Base-by-base conservation (phyloP, 2,329 filamentous ascomycete genomes). In the Podosphaera xanthii region DNA sequence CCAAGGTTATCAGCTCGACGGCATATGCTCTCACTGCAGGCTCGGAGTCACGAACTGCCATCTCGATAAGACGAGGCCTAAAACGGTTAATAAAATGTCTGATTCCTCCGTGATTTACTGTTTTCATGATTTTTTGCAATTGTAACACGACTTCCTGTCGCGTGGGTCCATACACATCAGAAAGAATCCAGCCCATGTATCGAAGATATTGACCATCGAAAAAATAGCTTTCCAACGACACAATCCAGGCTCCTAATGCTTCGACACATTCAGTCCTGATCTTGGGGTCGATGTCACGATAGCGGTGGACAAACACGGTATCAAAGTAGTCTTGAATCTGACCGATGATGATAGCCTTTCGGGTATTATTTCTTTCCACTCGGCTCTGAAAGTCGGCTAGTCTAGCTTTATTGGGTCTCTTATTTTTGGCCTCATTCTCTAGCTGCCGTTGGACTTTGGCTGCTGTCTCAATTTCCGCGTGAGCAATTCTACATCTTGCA, bases 21-120 rank as follows among this genome's bases (percentile, higher is more conserved):
- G 87, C 84, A 5, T 82, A 78, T 6, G 88, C 84, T 42, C 92
- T 83, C 36, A 97, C 88, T 58, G 77, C 78, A 12, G 85, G 74
- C 65, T 98, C 92, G 0, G 84, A 79, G 70, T 98, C 92, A 62
- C 82, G 80, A 5, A 85, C 87, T 0, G 90, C 90, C 75, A 98
- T 96, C 72, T 98, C 92, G 34, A 97, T 84, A 46, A 98, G 76
- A 35, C 92, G 82, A 4, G 83, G 76, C 56, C 90, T 80, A 71
- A 97, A 98, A 55, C 89, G 80, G 69, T 97, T 92, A 42, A 94
- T 95, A 67, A 97, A 98, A 61, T 89, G 87, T 60, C 88, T 86
- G 58, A 98, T 75, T 0, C 80, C 79, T 52, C 75, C 76, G 63
- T 94, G 80, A 68, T 88, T 88, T 58, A 89, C 83, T 60, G 87